These are phyloP conservation scores for Daucus carota DNA, from an alignment of 129 eudicot genomes.

Conservation along the genomic window DNA sequence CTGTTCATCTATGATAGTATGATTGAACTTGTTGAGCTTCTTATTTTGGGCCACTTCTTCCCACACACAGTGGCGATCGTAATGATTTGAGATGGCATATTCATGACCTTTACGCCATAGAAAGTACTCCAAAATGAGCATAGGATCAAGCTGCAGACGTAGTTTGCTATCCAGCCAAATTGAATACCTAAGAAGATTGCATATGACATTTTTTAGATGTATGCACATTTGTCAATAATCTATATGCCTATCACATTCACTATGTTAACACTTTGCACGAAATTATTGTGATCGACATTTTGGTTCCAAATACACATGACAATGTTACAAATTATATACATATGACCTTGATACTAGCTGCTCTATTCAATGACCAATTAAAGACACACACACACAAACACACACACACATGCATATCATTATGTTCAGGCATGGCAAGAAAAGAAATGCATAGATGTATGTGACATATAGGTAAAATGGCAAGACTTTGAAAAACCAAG, in stretches of 20 bases:
- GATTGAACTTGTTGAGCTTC: conserved; percentile 94
- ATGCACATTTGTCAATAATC: not conserved
- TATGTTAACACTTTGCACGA: not conserved
- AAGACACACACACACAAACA: not conserved
- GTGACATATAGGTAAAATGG: not conserved
- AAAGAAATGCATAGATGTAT: not conserved
- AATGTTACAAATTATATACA: too few relatives aligned
- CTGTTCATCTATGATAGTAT: conserved; percentile 73
- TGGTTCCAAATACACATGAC: not conserved
- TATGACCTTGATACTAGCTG: too few relatives aligned
- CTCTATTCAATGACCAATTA: not conserved
- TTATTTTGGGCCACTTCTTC: conserved; percentile 97
- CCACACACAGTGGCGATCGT: conserved; percentile 98
- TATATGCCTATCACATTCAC: not conserved
- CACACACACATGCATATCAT: not conserved
- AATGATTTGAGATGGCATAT: conserved; percentile 94
- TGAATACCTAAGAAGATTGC: conserved; percentile 62
- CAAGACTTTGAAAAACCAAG: not conserved
- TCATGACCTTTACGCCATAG: conserved; percentile 86
- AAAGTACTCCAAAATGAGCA: conserved; percentile 78
- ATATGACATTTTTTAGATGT: conserved; percentile 11
- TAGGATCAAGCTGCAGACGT: conserved; percentile 88
- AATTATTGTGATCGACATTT: not conserved
- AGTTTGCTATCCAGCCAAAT: conserved; percentile 98
- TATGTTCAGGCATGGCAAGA: not conserved